Evolutionary conservation across 2,329 filamentous ascomycete species (phyloP).

Genomic region (Fusarium sp.): DNA sequence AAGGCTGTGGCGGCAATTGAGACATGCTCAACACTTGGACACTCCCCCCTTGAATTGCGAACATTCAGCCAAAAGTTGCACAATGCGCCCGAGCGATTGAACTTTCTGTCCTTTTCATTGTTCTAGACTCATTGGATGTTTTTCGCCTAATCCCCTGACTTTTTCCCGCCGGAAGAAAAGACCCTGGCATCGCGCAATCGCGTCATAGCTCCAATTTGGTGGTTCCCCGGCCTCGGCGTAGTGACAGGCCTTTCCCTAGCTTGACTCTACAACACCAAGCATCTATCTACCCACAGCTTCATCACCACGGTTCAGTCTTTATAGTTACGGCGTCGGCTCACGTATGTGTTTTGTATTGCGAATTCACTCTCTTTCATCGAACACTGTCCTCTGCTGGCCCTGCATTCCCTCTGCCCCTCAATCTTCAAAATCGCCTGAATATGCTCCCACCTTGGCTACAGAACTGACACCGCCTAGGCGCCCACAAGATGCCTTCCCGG

Average conservation of each 20-base stretch:
- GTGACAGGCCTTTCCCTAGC: constrained; percentile 12
- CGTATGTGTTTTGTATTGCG: not conserved
- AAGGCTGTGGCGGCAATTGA: constrained; percentile 19
- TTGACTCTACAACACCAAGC: constrained; percentile 19
- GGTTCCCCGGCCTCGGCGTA: constrained; percentile 34
- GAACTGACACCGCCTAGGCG: constrained; percentile 24
- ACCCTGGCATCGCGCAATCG: constrained; percentile 33
- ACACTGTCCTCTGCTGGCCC: not conserved
- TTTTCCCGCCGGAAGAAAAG: constrained; percentile 2
- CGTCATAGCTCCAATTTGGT: constrained; percentile 29
- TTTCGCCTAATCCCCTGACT: not conserved
- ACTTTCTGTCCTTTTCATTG: not conserved
- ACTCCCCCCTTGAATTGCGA: constrained; percentile 17
- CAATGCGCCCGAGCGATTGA: constrained; percentile 14
- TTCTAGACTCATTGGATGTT: not conserved
- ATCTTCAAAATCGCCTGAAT: not conserved
- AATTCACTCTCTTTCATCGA: not conserved
- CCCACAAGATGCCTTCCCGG: constrained; percentile 40
- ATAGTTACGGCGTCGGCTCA: not conserved
- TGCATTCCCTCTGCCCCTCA: constrained; percentile 17
- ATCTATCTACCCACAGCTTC: not conserved
- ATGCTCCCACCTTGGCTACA: not conserved
- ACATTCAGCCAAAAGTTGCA: constrained; percentile 21
- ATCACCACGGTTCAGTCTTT: not conserved
- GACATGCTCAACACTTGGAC: not conserved